These are phyloP conservation scores for Fonsecaea erecta DNA, from an alignment of 2,329 filamentous ascomycete species.

Conservation along the genomic window DNA sequence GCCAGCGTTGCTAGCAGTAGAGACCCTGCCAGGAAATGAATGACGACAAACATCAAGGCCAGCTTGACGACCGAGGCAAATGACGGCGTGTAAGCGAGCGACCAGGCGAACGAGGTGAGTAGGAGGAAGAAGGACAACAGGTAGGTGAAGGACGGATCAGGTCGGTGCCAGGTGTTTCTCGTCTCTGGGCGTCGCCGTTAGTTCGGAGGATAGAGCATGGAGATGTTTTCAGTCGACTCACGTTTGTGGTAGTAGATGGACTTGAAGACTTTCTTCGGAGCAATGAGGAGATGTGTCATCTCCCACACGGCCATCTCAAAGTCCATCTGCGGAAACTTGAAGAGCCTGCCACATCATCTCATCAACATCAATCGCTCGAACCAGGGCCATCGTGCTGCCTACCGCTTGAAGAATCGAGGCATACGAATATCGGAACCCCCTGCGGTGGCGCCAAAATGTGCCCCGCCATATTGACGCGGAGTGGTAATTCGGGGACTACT, in stretches of 20 bases:
- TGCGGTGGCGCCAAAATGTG: slow-evolving; percentile 59
- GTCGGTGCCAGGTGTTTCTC: slow-evolving; percentile 71
- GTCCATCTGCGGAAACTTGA: slow-evolving; percentile 76
- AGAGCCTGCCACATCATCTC: slow-evolving; percentile 52
- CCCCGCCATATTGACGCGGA: slow-evolving; percentile 59
- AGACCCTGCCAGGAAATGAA: slow-evolving; percentile 66
- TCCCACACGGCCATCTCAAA: slow-evolving; percentile 76
- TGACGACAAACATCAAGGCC: slow-evolving; percentile 55
- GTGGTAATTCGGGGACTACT: slow-evolving; percentile 63
- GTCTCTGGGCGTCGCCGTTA: slow-evolving; percentile 55
- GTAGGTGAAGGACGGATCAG: slow-evolving; percentile 72
- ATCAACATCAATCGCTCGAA: slow-evolving; percentile 13
- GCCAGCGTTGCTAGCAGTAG: slow-evolving; percentile 65
- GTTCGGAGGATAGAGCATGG: neutral
- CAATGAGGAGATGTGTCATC: slow-evolving; percentile 70
- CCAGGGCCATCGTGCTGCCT: slow-evolving; percentile 19
- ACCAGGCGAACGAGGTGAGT: slow-evolving; percentile 62
- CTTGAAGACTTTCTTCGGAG: slow-evolving; percentile 72
- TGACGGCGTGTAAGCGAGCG: slow-evolving; percentile 58
- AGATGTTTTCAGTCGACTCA: slow-evolving; percentile 44
- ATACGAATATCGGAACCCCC: slow-evolving; percentile 61
- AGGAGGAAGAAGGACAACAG: slow-evolving; percentile 69
- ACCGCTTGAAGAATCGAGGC: slow-evolving; percentile 70
- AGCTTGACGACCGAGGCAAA: slow-evolving; percentile 54
- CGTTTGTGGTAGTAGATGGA: slow-evolving; percentile 70